These are phyloP conservation scores for Aspergillus egyptiacus DNA, from an alignment of 495 filamentous ascomycete genomes.

Conservation along the genomic window DNA sequence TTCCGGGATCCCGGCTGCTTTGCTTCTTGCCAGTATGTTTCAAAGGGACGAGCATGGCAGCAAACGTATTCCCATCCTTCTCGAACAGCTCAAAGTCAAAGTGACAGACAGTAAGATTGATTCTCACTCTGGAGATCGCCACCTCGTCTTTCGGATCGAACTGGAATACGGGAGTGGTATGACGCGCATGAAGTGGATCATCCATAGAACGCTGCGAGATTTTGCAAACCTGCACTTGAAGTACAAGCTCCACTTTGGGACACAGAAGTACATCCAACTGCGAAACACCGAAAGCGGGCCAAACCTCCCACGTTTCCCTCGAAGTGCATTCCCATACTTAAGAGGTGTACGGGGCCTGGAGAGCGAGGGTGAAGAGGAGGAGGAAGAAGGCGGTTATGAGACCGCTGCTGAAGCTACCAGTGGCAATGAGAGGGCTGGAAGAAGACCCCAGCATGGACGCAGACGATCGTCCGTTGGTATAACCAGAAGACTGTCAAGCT, in stretches of 20 bases:
- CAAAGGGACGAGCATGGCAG: constrained; percentile 95
- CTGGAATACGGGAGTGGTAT: constrained; percentile 94
- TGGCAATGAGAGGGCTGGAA: constrained; percentile 48
- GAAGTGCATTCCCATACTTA: constrained; percentile 86
- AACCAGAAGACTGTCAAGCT: constrained; percentile 52
- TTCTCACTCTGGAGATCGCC: constrained; percentile 62
- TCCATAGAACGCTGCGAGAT: constrained; percentile 78
- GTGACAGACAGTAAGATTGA: constrained; percentile 74
- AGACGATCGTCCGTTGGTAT: constrained; percentile 55
- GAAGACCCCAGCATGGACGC: constrained; percentile 33
- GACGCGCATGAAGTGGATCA: constrained; percentile 95
- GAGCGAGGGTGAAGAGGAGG: constrained; percentile 75
- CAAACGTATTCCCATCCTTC: constrained; percentile 84
- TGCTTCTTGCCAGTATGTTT: constrained; percentile 94
- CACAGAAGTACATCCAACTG: constrained; percentile 70
- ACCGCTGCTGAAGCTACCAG: constrained; percentile 53
- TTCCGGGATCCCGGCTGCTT: constrained; percentile 81
- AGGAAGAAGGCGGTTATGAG: constrained; percentile 58
- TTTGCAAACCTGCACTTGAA: constrained; percentile 90
- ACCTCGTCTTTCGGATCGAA: constrained; percentile 83
- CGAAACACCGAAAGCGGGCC: constrained; percentile 47
- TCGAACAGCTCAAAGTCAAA: constrained; percentile 89
- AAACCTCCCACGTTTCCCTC: constrained; percentile 77
- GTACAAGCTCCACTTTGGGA: constrained; percentile 77
- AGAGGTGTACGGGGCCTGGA: constrained; percentile 73